A percentile compares a stretch with the other conserved stretches of the same genome.
phyloP scores from a whole-genome alignment of 352 stramenopile genomes.

The Plasmopara viticola region DNA sequence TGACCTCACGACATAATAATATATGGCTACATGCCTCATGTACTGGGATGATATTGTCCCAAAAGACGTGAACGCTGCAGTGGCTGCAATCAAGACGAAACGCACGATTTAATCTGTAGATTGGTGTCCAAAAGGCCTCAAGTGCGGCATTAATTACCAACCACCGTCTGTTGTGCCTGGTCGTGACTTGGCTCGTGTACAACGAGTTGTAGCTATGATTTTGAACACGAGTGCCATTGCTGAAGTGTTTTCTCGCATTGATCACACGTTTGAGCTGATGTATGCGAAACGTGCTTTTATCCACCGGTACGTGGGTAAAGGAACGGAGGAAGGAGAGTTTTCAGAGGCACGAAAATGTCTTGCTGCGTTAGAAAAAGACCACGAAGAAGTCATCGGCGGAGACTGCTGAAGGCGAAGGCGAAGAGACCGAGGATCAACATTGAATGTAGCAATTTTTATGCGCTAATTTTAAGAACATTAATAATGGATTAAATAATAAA shows the following conservation, averaged over 20 bases:
- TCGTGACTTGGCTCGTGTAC: too few relatives aligned
- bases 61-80: too few relatives aligned
- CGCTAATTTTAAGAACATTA: too few relatives aligned
- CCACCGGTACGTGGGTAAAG: conserved; percentile 99
- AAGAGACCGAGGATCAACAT: too few relatives aligned
- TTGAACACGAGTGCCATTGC: too few relatives aligned
- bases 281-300: conserved; percentile 89
- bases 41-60: too few relatives aligned
- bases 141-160: conserved; percentile 80
- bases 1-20: too few relatives aligned
- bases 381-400: conserved; percentile 99
- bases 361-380: conserved; percentile 86
- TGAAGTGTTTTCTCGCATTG: conserved; percentile 29
- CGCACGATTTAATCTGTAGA: conserved; percentile 99
- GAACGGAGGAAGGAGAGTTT: conserved; percentile 99
- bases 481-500: too few relatives aligned
- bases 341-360: conserved; percentile 97
- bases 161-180: conserved; percentile 93
- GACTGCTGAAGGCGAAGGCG: too few relatives aligned
- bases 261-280: conserved; percentile 28
- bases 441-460: too few relatives aligned
- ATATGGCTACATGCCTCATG: too few relatives aligned
- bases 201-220: too few relatives aligned
- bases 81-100: conserved; percentile 99
- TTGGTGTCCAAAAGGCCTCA: conserved; percentile 98